A percentile compares a stretch with the other conserved stretches of the same genome.
These are phyloP conservation scores for Dunaliella primolecta DNA, from an alignment of 139 green algal species.

Conservation along the genomic window DNA sequence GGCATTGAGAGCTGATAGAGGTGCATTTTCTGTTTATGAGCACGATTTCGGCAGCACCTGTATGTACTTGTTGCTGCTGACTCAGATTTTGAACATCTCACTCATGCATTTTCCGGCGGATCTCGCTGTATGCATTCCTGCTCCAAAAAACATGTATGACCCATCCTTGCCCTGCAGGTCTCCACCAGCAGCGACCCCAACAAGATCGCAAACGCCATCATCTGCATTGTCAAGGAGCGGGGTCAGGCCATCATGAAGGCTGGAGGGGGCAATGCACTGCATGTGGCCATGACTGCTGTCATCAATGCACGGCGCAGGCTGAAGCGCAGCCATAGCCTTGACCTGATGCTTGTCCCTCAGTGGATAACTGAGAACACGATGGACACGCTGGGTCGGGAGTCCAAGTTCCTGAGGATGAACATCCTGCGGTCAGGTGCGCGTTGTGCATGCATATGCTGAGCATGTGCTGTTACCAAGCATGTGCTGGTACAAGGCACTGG, in stretches of 20 bases:
- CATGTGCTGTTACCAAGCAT: background rate
- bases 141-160: too few relatives aligned
- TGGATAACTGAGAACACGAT: conserved; percentile 42
- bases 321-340: conserved; percentile 26
- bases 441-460: too few relatives aligned
- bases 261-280: conserved; percentile 29
- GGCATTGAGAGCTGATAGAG: too few relatives aligned
- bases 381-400: conserved; percentile 31
- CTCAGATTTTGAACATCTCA: too few relatives aligned
- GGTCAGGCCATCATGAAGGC: conserved; percentile 45
- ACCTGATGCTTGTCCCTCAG: conserved; percentile 33
- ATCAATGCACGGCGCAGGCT: conserved; percentile 31
- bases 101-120: too few relatives aligned
- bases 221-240: conserved; percentile 29
- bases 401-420: conserved; percentile 49
- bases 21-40: too few relatives aligned
- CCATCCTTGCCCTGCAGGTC: background rate
- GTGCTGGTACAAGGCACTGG: background rate
- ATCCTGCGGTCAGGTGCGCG: conserved; percentile 18
- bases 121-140: too few relatives aligned
- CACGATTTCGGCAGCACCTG: too few relatives aligned
- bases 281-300: conserved; percentile 31
- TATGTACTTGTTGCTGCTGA: too few relatives aligned
- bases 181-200: conserved; percentile 13
- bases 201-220: conserved; percentile 39